Evolutionary conservation across 2,329 filamentous ascomycete species (phyloP), one percentile per base, ranked within the genome.

Genomic region (Penicillium digitatum): DNA sequence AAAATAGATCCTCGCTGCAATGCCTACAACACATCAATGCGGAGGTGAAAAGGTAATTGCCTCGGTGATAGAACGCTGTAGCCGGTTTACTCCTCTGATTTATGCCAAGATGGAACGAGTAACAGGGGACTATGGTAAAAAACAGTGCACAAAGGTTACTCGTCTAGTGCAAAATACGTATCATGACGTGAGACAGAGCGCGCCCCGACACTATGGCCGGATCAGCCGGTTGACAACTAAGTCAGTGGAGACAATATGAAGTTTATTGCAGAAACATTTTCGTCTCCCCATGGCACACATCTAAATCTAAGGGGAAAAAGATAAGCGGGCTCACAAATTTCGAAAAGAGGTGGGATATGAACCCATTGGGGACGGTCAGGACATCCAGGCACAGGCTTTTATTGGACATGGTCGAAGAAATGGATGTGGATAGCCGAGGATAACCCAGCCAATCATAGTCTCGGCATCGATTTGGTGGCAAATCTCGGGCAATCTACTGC

Each of bases 1-100:
- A 51, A 48, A 32, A 37, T 46, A 50, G 37, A 44, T 60, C 27
- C 46, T 45, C 20, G 42, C 56, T 7, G n/a, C 18, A 10, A 56
- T 44, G 10, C 52, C 49, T 12, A 48, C n/a, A n/a, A n/a, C n/a
- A n/a, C n/a, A n/a, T n/a, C n/a, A n/a, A n/a, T n/a, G n/a, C n/a
- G n/a, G n/a, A n/a, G n/a, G n/a, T n/a, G n/a, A n/a, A 12, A 29
- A 47, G 34, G 24, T 34, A 42, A 26, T 34, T 42, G 6, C 29
- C 14, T 49, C 11, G 18, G 29, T 2, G 8, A 42, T 12, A 31
- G 8, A n/a, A 24, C 20, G 10, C 20, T 27, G 14, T 7, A 24
- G 38, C 8, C 31, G n/a, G 49, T 7, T 26, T 24, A 5, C 5
- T 16, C 34, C 11, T 26, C 12, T 47, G 50, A 32, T 38, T 2